Conservation (phyloP, 257 asterid genomes). For the Ilex aquifolium region DNA sequence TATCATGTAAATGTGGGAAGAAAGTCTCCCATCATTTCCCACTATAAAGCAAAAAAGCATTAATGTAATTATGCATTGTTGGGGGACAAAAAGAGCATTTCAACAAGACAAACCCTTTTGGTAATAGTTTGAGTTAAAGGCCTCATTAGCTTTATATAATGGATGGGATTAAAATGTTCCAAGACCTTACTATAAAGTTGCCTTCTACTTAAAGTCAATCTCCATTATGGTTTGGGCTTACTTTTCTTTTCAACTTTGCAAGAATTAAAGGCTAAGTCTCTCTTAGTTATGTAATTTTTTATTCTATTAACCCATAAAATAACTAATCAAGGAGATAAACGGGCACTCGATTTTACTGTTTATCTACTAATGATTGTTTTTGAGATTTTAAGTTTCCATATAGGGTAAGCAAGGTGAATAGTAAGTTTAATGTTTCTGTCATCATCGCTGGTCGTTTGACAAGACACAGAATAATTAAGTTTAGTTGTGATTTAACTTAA, state of each 20-base stretch:
- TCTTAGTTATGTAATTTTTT: background rate
- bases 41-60: conserved; percentile 39
- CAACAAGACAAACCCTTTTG: conserved; percentile 44
- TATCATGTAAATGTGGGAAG: conserved; percentile 45
- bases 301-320: background rate
- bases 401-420: conserved; percentile 21
- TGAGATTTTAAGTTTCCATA: conserved; percentile 31
- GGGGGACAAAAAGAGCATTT: conserved; percentile 55
- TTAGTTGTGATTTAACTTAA: conserved; percentile 50
- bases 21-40: conserved; percentile 47
- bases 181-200: conserved; percentile 11
- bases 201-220: conserved; percentile 28
- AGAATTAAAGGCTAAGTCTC: no score
- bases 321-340: background rate
- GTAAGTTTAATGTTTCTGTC: conserved; percentile 18
- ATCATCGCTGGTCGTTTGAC: conserved; percentile 15
- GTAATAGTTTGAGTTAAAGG: conserved; percentile 26
- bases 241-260: background rate
- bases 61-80: conserved; percentile 40
- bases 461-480: conserved; percentile 48
- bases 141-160: conserved; percentile 17
- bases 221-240: background rate
- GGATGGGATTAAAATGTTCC: conserved; percentile 12
- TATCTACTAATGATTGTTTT: conserved; percentile 31
- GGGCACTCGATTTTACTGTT: background rate